Percentiles rank a stretch among this genome's conserved stretches.
Conservation (phyloP, 768 basidiomycete genomes). For the Rhizopogon vinicolor region DNA sequence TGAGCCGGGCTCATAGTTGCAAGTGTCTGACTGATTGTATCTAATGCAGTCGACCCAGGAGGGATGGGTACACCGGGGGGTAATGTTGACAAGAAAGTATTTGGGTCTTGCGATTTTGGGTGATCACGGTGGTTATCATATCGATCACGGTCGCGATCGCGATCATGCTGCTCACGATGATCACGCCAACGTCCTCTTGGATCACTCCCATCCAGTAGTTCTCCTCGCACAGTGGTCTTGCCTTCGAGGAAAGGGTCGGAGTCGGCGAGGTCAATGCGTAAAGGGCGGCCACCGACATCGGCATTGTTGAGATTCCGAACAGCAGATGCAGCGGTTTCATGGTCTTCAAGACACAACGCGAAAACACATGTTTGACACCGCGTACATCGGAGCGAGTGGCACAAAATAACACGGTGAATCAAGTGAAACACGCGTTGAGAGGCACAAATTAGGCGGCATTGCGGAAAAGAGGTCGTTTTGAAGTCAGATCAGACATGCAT, state of each 20-base stretch:
- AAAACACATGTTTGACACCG: not conserved
- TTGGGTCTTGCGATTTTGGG: conserved; percentile 32
- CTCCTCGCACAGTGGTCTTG: conserved; percentile 83
- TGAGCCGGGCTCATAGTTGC: conserved; percentile 81
- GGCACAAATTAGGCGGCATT: conserved; percentile 5
- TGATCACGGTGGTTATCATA: conserved; percentile 28
- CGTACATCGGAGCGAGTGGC: not conserved
- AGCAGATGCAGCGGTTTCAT: conserved; percentile 93
- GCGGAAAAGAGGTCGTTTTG: conserved; percentile 20
- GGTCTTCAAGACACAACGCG: conserved; percentile 49
- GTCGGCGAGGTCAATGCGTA: conserved; percentile 93
- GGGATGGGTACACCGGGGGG: conserved; percentile 76
- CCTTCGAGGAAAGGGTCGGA: conserved; percentile 90
- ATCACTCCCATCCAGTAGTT: conserved; percentile 64
- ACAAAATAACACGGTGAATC: conserved; percentile 12
- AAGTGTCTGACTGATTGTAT: conserved; percentile 81
- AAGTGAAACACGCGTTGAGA: conserved; percentile 3
- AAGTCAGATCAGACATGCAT: conserved; percentile 40
- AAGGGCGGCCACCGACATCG: conserved; percentile 86
- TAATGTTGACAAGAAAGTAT: conserved; percentile 57
- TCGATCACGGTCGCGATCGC: conserved; percentile 42
- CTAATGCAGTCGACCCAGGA: conserved; percentile 66
- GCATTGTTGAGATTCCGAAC: conserved; percentile 93
- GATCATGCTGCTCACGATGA: conserved; percentile 49
- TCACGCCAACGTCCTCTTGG: conserved; percentile 34